These are phyloP conservation scores for Danielozyma ontarioensis DNA, from an alignment of 805 yeast genomes.

Conservation along the genomic window DNA sequence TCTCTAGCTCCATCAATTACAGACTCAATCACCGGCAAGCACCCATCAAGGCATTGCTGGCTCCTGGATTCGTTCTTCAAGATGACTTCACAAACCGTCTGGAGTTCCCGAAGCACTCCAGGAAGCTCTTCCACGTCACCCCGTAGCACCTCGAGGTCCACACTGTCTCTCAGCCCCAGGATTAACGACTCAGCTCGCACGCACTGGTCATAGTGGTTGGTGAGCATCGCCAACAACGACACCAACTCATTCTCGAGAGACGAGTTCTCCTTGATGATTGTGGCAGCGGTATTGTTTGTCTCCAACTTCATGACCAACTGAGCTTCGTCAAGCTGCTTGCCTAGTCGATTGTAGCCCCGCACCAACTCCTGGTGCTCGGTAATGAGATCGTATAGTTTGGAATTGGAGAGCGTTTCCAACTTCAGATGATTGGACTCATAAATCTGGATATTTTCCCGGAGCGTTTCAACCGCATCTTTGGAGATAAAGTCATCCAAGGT, in stretches of 20 bases:
- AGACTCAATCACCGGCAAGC: constrained; percentile 9
- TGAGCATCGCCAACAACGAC: constrained; percentile 59
- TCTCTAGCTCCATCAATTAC: constrained; percentile 10
- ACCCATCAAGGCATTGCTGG: constrained; percentile 13
- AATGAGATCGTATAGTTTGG: constrained; percentile 1
- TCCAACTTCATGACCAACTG: constrained; percentile 1
- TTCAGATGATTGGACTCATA: constrained; percentile 19
- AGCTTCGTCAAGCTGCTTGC: constrained; percentile 10
- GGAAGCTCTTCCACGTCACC: constrained; percentile 55
- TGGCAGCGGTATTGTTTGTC: constrained; percentile 3
- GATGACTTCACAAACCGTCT: constrained; percentile 29
- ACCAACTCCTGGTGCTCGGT: constrained; percentile 1
- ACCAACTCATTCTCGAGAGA: constrained; percentile 67
- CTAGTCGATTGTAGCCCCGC: constrained; percentile 13
- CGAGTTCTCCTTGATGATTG: constrained; percentile 29
- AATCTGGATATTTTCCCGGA: constrained; percentile 20
- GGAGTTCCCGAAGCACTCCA: constrained; percentile 46
- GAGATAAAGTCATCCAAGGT: constrained; percentile 31
- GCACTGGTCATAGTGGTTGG: constrained; percentile 83
- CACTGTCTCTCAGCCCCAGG: constrained; percentile 20
- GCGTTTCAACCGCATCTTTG: constrained; percentile 21
- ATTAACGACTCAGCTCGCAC: constrained; percentile 39
- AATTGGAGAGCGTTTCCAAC: constrained; percentile 1
- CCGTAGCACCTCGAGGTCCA: constrained; percentile 41
- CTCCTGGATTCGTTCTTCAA: constrained; percentile 30